Evolutionary conservation across 139 green algal genomes (phyloP), one percentile per base, ranked within the genome.

Genomic region (Limnomonas spitsbergensis): DNA sequence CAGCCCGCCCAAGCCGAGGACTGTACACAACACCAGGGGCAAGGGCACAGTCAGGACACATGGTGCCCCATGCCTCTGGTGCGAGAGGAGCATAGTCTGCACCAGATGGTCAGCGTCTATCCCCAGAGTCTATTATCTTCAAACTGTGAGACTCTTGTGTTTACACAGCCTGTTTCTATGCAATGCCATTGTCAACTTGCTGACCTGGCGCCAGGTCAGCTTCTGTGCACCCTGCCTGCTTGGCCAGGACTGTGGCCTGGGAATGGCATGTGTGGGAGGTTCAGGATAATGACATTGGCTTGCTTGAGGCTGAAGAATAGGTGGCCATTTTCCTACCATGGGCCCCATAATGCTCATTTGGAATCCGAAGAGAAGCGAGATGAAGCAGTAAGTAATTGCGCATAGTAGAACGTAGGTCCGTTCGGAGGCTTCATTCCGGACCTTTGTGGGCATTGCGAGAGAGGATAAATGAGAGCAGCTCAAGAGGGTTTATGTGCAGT

Each of bases 201-300:
- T 37, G 6, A 72, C 61, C 61, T 72, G 61, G 61, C 24, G 61
- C 61, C 29, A 72, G 9, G 27, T 74, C 68, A 47, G 68, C 68
- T 32, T 74, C 68, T 42, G 68, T 74, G 9, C 56, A 24, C 7
- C 56, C 56, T 7, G 56, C 24, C 24, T 70, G 56, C 29, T 24
- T 32, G 29, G 56, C 56, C 56, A 70, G 29, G 9, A 70, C 14
- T 32, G 56, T 35, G 14, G 56, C 56, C n/a, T n/a, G n/a, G n/a
- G n/a, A n/a, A n/a, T n/a, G n/a, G n/a, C n/a, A n/a, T n/a, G n/a
- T n/a, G n/a, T n/a, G n/a, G n/a, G n/a, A n/a, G n/a, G n/a, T n/a
- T n/a, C n/a, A n/a, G n/a, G n/a, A n/a, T n/a, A n/a, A n/a, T n/a
- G n/a, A n/a, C n/a, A n/a, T n/a, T n/a, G n/a, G n/a, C n/a, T n/a